A percentile compares a stretch with the other conserved stretches of the same genome.
Conservation (phyloP, 2,329 filamentous ascomycete genomes). For the Cytospora piceae region DNA sequence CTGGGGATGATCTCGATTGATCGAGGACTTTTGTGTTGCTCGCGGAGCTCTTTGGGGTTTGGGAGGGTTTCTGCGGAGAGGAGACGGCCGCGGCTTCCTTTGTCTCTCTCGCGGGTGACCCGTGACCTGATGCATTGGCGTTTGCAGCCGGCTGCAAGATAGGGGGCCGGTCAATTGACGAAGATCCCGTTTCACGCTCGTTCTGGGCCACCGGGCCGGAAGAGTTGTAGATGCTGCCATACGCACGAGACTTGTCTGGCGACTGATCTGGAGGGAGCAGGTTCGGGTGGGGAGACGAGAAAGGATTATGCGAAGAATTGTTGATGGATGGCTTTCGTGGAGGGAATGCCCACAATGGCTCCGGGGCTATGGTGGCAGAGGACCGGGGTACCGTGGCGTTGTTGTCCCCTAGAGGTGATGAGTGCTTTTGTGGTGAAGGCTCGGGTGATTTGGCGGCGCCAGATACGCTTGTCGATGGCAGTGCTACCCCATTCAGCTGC, state of each 20-base stretch:
- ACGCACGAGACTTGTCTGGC: slow-evolving; percentile 45
- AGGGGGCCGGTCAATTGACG: slow-evolving; percentile 21
- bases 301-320: slow-evolving; percentile 43
- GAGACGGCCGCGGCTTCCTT: slow-evolving; percentile 34
- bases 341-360: slow-evolving; percentile 13
- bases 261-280: slow-evolving; percentile 47
- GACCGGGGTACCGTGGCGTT: slow-evolving; percentile 11
- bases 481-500: slow-evolving; percentile 25
- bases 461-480: slow-evolving; percentile 24
- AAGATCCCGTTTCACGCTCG: slow-evolving; percentile 21
- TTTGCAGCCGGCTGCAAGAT: slow-evolving; percentile 32
- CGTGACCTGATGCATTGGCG: slow-evolving; percentile 30
- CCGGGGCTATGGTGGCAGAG: slow-evolving; percentile 11
- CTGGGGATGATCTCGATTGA: slow-evolving; percentile 33
- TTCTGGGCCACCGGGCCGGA: slow-evolving; percentile 35
- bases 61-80: slow-evolving; percentile 29
- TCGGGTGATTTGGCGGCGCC: slow-evolving; percentile 20
- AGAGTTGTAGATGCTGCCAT: slow-evolving; percentile 43
- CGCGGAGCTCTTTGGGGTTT: slow-evolving; percentile 27
- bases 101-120: slow-evolving; percentile 40
- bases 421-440: slow-evolving; percentile 30
- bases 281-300: slow-evolving; percentile 48
- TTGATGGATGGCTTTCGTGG: slow-evolving; percentile 36
- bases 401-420: slow-evolving; percentile 21
- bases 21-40: slow-evolving; percentile 27